Base-by-base conservation (phyloP, 176 grass and related monocot species). In the Aegilops bicornis region DNA sequence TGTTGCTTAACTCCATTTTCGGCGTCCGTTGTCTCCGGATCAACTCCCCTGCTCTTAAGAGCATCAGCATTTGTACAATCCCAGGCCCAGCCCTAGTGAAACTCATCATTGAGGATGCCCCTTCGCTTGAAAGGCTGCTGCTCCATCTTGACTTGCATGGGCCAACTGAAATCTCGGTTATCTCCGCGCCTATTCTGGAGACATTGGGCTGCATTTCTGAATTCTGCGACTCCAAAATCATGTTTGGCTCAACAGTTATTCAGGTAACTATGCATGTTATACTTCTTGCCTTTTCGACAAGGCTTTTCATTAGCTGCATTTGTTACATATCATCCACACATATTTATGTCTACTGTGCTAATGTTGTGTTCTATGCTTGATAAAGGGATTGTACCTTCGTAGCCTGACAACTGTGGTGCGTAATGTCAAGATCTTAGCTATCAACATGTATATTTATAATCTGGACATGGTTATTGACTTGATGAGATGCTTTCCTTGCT, bases 401-500 rank as follows among this genome's bases (percentile, higher is more conserved):
- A 19, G 23, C 4, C 1, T 20, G 11, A 45, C 3, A 16, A 6
- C n/a, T 8, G 61, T 10, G n/a, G 1, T 45, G 3, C 7, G 0
- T 19, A 65, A 22, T 47, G 4, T 80, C n/a, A 80, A 45, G 23
- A 42, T 45, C 10, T 29, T 80, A 20, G 11, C 20, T n/a, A n/a
- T 22, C 56, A 7, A n/a, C 7, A 60, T 8, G 8, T 8, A 60
- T 36, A 20, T 31, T 35, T 70, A 35, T n/a, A 8, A 70, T 70
- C 4, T 70, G 3, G 67, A 37, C 36, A n/a, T 70, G 32, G 32
- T 37, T 37, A 10, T 22, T 2, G 33, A 37, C 67, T 37, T 70
- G 67, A 37, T 70, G 67, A 70, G 67, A 70, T 70, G 32, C 33
- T 70, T 70, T 70, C 67, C 67, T 3, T 70, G 67, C 67, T 22